These are phyloP conservation scores for Pseudoperonospora humuli DNA, from an alignment of 352 stramenopile species.

Conservation along the genomic window DNA sequence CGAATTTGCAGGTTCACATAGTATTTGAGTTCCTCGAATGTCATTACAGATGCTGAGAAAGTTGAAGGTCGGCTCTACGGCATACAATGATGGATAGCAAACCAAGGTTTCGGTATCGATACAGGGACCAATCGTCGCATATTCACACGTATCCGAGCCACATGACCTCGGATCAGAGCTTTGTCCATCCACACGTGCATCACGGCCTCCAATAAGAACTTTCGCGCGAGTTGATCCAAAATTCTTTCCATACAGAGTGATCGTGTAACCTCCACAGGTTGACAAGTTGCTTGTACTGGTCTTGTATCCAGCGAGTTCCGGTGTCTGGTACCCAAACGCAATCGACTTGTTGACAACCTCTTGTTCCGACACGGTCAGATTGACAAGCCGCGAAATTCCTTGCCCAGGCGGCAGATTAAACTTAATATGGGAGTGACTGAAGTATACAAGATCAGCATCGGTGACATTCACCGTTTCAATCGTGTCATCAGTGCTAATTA, in stretches of 20 bases:
- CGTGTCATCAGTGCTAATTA: constrained; percentile 12
- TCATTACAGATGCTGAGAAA: constrained; percentile 28
- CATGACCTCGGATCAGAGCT: constrained; percentile 37
- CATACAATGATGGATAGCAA: constrained; percentile 45
- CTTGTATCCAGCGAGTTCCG: constrained; percentile 31
- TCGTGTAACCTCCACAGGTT: constrained; percentile 49
- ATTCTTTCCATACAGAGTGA: constrained; percentile 55
- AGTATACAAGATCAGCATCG: constrained; percentile 36
- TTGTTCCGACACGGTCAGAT: constrained; percentile 29
- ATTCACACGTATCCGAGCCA: constrained; percentile 24
- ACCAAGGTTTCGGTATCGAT: constrained; percentile 34
- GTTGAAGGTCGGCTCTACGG: constrained; percentile 22
- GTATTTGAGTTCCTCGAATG: constrained; percentile 15
- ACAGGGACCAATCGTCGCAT: constrained; percentile 41
- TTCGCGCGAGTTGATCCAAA: constrained; percentile 37
- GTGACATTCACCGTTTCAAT: constrained; percentile 31
- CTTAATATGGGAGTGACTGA: constrained; percentile 48
- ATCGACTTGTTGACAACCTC: constrained; percentile 26
- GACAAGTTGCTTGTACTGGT: constrained; percentile 45
- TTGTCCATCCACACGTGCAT: constrained; percentile 37
- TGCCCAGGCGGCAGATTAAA: constrained; percentile 48
- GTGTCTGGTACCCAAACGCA: constrained; percentile 34
- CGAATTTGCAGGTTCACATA: constrained; percentile 22
- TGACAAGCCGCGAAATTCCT: constrained; percentile 32
- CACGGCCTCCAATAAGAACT: constrained; percentile 45